Conservation (phyloP, 1,139 yeast species). For the Candida freyschussii region DNA sequence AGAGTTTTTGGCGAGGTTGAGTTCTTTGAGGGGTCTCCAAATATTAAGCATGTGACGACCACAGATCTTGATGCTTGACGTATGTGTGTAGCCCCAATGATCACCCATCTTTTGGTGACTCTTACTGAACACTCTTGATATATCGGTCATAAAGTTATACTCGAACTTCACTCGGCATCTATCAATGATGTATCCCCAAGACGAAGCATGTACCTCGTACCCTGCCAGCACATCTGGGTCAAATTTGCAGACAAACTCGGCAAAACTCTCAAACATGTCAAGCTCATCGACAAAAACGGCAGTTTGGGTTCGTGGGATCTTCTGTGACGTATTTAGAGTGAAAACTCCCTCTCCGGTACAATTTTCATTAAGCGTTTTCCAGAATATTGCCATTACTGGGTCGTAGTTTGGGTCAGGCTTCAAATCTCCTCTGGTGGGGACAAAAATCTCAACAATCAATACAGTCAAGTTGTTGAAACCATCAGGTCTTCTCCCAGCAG, state of each 20-base stretch:
- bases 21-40: constrained; percentile 67
- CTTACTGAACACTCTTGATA: constrained; percentile 48
- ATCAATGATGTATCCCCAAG: constrained; percentile 89
- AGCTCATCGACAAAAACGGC: constrained; percentile 38
- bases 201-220: constrained; percentile 69
- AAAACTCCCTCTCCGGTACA: constrained; percentile 16
- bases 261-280: constrained; percentile 50
- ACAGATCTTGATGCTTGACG: constrained; percentile 59
- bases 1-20: constrained; percentile 62
- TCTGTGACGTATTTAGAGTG: constrained; percentile 5
- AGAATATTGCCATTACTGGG: constrained; percentile 53
- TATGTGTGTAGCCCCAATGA: constrained; percentile 79
- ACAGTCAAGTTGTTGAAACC: constrained; percentile 47
- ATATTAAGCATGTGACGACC: constrained; percentile 83
- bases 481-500: constrained; percentile 38
- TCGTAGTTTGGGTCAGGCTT: constrained; percentile 68
- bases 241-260: constrained; percentile 49
- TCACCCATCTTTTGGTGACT: constrained; percentile 57
- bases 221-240: constrained; percentile 92
- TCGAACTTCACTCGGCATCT: constrained; percentile 46
- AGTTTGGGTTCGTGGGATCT: constrained; percentile 6
- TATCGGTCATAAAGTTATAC: constrained; percentile 45
- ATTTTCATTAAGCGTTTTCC: constrained; percentile 51
- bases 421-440: constrained; percentile 42
- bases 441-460: constrained; percentile 64